Percentiles rank a stretch among this genome's conserved stretches.
phyloP scores from a whole-genome alignment of 1,139 yeast genomes.

The Meyerozyma carpophila region DNA sequence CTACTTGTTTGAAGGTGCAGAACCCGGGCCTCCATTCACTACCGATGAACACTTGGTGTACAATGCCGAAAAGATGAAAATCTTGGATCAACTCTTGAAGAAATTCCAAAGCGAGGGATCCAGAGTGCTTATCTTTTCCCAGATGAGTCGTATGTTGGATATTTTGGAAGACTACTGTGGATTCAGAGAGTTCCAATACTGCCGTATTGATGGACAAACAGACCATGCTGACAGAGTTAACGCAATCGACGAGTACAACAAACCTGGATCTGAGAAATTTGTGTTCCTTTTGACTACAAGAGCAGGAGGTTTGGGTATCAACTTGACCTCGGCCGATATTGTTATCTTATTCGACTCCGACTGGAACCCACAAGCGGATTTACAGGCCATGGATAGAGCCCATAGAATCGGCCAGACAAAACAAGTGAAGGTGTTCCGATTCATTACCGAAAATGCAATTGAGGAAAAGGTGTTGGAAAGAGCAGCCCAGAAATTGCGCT shows the following conservation, averaged over 20 bases:
- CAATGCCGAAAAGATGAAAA: constrained; percentile 69
- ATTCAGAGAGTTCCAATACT: constrained; percentile 62
- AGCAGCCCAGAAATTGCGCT: constrained; percentile 71
- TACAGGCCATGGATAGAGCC: constrained; percentile 86
- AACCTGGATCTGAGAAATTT: constrained; percentile 64
- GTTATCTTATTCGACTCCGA: constrained; percentile 73
- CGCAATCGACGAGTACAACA: constrained; percentile 73
- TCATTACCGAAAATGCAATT: constrained; percentile 74
- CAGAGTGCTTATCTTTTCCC: constrained; percentile 71
- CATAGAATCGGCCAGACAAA: constrained; percentile 84
- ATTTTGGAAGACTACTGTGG: constrained; percentile 73
- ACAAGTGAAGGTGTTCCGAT: constrained; percentile 72
- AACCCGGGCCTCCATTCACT: constrained; percentile 82
- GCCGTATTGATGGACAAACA: constrained; percentile 80
- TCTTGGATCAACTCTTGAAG: constrained; percentile 61
- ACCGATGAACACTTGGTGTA: constrained; percentile 76
- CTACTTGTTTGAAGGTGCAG: constrained; percentile 78
- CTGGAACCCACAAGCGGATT: constrained; percentile 87
- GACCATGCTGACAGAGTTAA: constrained; percentile 71
- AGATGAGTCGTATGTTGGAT: constrained; percentile 77
- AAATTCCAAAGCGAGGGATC: constrained; percentile 65
- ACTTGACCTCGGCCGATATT: constrained; percentile 70
- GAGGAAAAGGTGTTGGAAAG: constrained; percentile 78
- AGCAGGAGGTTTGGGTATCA: constrained; percentile 87
- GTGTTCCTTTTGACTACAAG: constrained; percentile 70